These are phyloP conservation scores for Penicillium diatomitis DNA, from an alignment of 495 filamentous ascomycete genomes.

Conservation along the genomic window DNA sequence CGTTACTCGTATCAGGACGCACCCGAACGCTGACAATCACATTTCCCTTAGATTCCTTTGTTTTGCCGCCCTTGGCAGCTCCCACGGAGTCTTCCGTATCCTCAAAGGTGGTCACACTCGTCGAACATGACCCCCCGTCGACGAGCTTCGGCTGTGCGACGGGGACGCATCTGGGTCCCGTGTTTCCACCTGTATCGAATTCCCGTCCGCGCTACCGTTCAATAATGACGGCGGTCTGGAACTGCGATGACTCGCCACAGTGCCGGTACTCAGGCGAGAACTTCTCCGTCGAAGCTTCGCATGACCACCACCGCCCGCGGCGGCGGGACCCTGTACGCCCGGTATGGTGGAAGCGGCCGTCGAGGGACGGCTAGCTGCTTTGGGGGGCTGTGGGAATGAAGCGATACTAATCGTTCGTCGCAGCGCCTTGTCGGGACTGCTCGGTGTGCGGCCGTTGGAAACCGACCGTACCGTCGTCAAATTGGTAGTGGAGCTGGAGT, in stretches of 20 bases:
- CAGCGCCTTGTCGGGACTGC: constrained; percentile 53
- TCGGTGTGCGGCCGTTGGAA: constrained; percentile 23
- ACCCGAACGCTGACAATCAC: constrained; percentile 94
- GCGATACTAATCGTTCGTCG: constrained; percentile 85
- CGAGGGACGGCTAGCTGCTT: constrained; percentile 41
- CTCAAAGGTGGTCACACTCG: constrained; percentile 80
- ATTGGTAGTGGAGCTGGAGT: constrained; percentile 29
- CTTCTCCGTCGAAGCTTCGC: constrained; percentile 21
- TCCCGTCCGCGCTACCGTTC: constrained; percentile 68
- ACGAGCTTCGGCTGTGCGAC: constrained; percentile 81
- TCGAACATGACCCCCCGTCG: constrained; percentile 85
- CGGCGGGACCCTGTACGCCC: constrained; percentile 17
- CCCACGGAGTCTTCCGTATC: constrained; percentile 41
- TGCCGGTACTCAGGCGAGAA: constrained; percentile 32
- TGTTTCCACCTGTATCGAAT: constrained; percentile 50
- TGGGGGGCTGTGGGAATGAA: constrained; percentile 84
- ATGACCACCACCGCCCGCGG: constrained; percentile 10
- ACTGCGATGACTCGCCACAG: constrained; percentile 38
- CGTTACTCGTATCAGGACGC: constrained; percentile 58
- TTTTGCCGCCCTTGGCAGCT: constrained; percentile 20
- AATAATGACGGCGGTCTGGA: constrained; percentile 63
- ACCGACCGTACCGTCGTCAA: constrained; percentile 30
- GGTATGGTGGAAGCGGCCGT: constrained; percentile 33
- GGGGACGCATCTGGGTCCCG: constrained; percentile 70
- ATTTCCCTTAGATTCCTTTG: constrained; percentile 76